Evolutionary conservation across 2,329 filamentous ascomycete species (phyloP).

Genomic region (Ascochyta rabiei): DNA sequence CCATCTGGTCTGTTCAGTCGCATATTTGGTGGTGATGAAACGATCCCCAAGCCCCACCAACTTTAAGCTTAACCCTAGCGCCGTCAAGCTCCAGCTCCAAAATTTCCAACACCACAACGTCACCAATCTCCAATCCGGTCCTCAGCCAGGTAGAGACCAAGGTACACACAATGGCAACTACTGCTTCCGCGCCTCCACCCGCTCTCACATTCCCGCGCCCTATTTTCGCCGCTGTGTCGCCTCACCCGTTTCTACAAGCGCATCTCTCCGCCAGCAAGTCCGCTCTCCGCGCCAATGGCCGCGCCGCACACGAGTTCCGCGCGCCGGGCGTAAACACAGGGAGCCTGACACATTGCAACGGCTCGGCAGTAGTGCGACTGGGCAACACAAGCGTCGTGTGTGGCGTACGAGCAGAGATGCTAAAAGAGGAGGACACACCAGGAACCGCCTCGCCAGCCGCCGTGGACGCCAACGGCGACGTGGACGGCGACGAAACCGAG

Average conservation of each 20-base stretch:
- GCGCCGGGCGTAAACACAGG: constrained; percentile 78
- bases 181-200: constrained; percentile 24
- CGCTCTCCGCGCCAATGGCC: constrained; percentile 80
- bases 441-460: constrained; percentile 56
- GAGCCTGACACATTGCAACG: constrained; percentile 86
- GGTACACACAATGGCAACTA: constrained; percentile 28
- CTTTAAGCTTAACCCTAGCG: constrained; percentile 28
- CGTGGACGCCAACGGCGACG: constrained; percentile 1
- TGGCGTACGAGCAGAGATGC: constrained; percentile 84
- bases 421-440: constrained; percentile 76
- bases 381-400: constrained; percentile 96
- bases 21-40: background rate
- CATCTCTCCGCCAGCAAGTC: constrained; percentile 72
- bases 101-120: constrained; percentile 28
- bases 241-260: constrained; percentile 85
- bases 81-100: constrained; percentile 31
- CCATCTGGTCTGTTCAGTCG: background rate
- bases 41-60: constrained; percentile 20
- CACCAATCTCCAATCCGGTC: background rate
- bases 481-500: constrained; percentile 25
- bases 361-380: constrained; percentile 83
- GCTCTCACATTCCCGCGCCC: constrained; percentile 63
- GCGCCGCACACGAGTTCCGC: constrained; percentile 72
- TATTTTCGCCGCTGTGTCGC: constrained; percentile 87
- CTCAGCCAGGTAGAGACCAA: background rate